Base-by-base conservation (phyloP, 2,329 filamentous ascomycete species). In the Rasamsonia emersonii region DNA sequence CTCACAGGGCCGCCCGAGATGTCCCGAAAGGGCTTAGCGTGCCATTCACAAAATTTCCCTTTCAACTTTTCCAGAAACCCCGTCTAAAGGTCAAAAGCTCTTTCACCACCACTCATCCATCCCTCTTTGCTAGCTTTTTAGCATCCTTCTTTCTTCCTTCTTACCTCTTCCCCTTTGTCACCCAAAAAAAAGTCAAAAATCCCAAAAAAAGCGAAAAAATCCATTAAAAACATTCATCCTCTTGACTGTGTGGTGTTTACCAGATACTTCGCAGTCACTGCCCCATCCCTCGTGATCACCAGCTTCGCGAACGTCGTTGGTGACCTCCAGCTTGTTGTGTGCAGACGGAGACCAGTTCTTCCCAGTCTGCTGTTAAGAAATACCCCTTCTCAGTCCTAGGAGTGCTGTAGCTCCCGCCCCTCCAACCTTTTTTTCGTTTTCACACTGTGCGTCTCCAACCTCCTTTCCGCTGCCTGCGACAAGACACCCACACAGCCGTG, bases 151-250 rank as follows among this genome's bases (percentile, higher is more conserved):
- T 36, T 43, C 40, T 36, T 41, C 36, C 40, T 41, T 40, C 37
- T 39, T 40, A 40, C 38, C 41, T 41, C 42, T 47, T 43, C 39
- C 40, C 40, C 38, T 41, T 38, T 51, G 46, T 50, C 45, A 45
- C 43, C 42, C 43, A 48, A 51, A 51, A 45, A 41, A 42, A 36
- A 23, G 36, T 29, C 35, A 58, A 55, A 61, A 60, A 59, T 38
- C 49, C 21, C 33, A 45, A 52, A 50, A 55, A 45, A 42, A 48
- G 49, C 23, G 23, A 37, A 54, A 61, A 63, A 63, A 53, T 43
- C 41, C 42, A 39, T 41, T 48, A 58, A 59, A 58, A 52, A 49
- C 34, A 33, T 36, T 37, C 36, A 14, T 25, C 27, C 24, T 32
- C 30, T 35, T 19, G 40, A 49, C 49, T 56, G 51, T 56, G 51